These are phyloP conservation scores for Dendrobium catenatum DNA, from an alignment of 106 monocot species.

Conservation along the genomic window DNA sequence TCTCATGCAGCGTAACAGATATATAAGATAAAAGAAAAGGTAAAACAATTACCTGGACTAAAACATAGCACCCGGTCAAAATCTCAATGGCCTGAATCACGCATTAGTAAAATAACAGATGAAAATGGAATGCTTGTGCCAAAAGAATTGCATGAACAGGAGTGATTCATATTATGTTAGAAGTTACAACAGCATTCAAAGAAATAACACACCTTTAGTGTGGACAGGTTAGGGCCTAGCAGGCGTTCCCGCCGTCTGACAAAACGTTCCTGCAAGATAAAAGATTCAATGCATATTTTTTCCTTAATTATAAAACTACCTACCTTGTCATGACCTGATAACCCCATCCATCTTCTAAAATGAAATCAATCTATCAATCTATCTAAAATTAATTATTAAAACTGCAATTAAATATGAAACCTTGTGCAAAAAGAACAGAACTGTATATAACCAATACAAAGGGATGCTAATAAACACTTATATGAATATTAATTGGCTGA, in stretches of 20 bases:
- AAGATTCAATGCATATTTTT: background rate
- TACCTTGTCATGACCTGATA: background rate
- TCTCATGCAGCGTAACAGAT: background rate
- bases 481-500: background rate
- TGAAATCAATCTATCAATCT: background rate
- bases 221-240: slow-evolving; percentile 83
- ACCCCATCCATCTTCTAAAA: background rate
- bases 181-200: background rate
- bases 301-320: background rate
- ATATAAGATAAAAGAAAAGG: background rate
- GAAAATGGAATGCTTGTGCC: background rate
- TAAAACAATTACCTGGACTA: slow-evolving; percentile 69
- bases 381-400: background rate
- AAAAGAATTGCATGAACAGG: background rate
- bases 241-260: slow-evolving; percentile 88
- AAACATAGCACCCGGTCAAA: slow-evolving; percentile 94
- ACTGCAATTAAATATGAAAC: background rate
- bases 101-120: background rate
- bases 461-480: background rate
- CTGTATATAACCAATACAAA: background rate
- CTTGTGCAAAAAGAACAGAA: background rate
- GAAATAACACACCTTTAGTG: slow-evolving; percentile 57
- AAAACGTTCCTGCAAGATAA: slow-evolving; percentile 69
- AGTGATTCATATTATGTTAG: background rate
- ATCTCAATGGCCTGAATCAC: slow-evolving; percentile 82